Evolutionary conservation across 305 asterid species (phyloP), one percentile per base, ranked within the genome.

Genomic region (Rubia peregrina): DNA sequence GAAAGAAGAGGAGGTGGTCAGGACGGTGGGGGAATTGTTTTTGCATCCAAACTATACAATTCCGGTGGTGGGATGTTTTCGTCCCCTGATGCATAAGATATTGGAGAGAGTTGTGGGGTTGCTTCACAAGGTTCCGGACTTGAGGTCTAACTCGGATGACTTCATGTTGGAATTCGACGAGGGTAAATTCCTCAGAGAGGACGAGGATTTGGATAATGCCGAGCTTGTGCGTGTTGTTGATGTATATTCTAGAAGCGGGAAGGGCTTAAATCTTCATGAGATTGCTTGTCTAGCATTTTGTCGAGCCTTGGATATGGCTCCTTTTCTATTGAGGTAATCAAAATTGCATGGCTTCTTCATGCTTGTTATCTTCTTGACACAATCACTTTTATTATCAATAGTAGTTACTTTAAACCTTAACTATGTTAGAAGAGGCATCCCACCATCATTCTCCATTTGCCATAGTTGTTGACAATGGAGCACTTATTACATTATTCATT

Each of bases 41-140:
- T 80, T 91, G 79, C 98, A 88, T 78, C 98, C 98, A 0, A 81
- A 79, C 68, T 94, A 91, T 71, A 89, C 99, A 19, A 83, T 94
- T 48, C 91, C 91, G 0, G 82, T 89, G 83, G 79, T 91, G 64
- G 96, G 99, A 76, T 91, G 97, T 83, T 88, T 94, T 62, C 87
- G 97, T 70, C 85, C 93, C 0, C 80, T 94, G 41, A 87, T 91
- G 19, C 79, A 79, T 65, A 81, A 77, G 81, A 84, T 94, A 55
- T 75, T 94, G 72, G 85, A 77, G 66, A 85, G 80, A 79, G 78
- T 85, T 7, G 85, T 91, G 76, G 64, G 74, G 16, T 81, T 88
- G 88, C 95, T 94, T 75, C 83, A 65, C n/a, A 33, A 84, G 69
- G 95, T 87, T 40, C 89, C 89, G 1, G 80, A 79, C 81, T 84